Evolutionary conservation across 176 grass and related monocot genomes (phyloP).

Genomic region (Echinochloa phyllopogon): DNA sequence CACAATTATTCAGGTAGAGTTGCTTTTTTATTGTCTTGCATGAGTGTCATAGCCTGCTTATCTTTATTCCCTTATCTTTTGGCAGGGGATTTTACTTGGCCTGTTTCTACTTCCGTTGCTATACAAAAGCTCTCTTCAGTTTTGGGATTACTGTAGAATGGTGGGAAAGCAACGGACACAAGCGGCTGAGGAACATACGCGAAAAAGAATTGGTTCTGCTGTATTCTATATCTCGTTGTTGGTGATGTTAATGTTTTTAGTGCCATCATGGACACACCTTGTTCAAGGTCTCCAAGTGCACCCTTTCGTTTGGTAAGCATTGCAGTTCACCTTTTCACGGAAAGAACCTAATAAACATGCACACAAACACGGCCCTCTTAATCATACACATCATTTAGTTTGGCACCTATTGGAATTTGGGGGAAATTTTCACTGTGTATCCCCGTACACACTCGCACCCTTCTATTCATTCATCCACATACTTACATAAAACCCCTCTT

Average conservation of each 20-base stretch:
- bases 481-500: no score
- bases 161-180: constrained; percentile 42
- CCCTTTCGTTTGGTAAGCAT: constrained; percentile 79
- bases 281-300: constrained; percentile 71
- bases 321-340: background rate
- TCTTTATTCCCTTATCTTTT: constrained; percentile 32
- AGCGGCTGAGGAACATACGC: constrained; percentile 19
- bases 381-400: constrained; percentile 2
- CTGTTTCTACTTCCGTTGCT: constrained; percentile 77
- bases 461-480: no score
- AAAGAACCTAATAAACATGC: background rate
- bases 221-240: constrained; percentile 74
- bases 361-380: background rate
- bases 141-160: constrained; percentile 57
- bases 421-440: no score
- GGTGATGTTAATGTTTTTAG: constrained; percentile 55
- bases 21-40: constrained; percentile 23
- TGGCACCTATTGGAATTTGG: no score
- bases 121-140: constrained; percentile 64
- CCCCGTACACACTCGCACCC: no score
- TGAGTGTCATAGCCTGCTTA: constrained; percentile 35
- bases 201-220: constrained; percentile 49
- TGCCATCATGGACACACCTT: constrained; percentile 78
- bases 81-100: constrained; percentile 78
- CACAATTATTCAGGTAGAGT: constrained; percentile 81